Base-by-base conservation (phyloP, 2,329 filamentous ascomycete species). In the Aspergillus flavus region DNA sequence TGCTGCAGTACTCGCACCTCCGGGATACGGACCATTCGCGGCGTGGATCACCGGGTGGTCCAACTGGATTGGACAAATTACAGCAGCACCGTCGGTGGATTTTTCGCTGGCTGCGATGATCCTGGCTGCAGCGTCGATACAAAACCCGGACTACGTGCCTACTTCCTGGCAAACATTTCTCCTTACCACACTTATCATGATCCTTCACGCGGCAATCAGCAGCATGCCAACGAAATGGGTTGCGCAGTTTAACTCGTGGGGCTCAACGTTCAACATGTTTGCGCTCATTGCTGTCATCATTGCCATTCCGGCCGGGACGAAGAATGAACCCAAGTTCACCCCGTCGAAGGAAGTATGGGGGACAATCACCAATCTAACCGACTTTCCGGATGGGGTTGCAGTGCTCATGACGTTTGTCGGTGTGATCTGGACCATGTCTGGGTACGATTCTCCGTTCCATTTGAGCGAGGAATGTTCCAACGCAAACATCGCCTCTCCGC, bases 401-500 rank as follows among this genome's bases (percentile, higher is more conserved):
- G 83, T 92, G 0, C 80, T 92, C 30, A 91, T 92, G 89, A 87
- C 84, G 26, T 93, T 92, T 73, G 84, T 91, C 50, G 84, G 85
- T 32, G 88, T 90, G 39, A 89, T 91, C 66, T 90, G 88, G 88
- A 90, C 87, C 6, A 89, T 88, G 84, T 82, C 82, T 6, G 87
- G 88, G 46, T 91, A 90, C 72, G 89, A 91, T 74, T 84, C 84
- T 0, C 86, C 89, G 0, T 92, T 92, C 74, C 90, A 92, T 76
- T 77, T 92, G n/a, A 85, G 87, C 4, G 90, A 93, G 72, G 90
- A 93, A 75, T 92, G 90, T 76, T 88, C 87, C 64, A 92, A 92
- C 68, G 90, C 90, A 32, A 87, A 86, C 68, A 78, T 92, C 53
- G 89, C 90, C 34, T 86, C 88, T 11, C 90, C 90, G 0, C 85